These are phyloP conservation scores for Metarhizium rileyi DNA, from an alignment of 2,329 filamentous ascomycete genomes.

Conservation along the genomic window DNA sequence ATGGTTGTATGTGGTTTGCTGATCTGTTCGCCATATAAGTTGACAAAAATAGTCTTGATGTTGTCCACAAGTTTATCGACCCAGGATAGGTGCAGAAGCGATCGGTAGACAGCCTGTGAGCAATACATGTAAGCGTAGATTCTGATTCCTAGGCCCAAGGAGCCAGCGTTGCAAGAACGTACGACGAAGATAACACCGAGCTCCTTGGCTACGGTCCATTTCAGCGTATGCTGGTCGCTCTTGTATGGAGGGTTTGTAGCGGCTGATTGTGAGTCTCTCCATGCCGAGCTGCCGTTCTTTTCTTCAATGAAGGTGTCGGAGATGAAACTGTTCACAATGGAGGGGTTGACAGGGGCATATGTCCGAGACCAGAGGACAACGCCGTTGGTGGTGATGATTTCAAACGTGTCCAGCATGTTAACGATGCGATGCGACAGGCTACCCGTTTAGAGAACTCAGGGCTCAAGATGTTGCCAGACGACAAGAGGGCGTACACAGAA, in stretches of 20 bases:
- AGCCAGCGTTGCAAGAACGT: conserved; percentile 9
- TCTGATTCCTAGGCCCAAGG: not conserved
- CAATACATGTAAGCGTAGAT: not conserved
- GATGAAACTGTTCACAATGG: conserved; percentile 89
- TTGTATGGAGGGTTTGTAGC: conserved; percentile 66
- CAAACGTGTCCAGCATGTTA: conserved; percentile 88
- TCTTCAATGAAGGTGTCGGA: conserved; percentile 97
- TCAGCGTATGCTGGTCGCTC: conserved; percentile 87
- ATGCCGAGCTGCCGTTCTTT: conserved; percentile 54
- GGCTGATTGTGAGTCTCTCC: conserved; percentile 49
- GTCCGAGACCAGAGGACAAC: conserved; percentile 94
- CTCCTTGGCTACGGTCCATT: conserved; percentile 90
- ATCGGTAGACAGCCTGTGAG: conserved; percentile 84
- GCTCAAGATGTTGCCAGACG: not conserved
- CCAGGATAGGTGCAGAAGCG: conserved; percentile 89
- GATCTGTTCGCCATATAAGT: conserved; percentile 80
- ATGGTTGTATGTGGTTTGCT: conserved; percentile 70
- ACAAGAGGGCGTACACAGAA: not conserved
- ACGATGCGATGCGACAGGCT: not conserved
- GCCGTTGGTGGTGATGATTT: conserved; percentile 90
- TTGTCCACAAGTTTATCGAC: conserved; percentile 95
- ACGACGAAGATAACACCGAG: conserved; percentile 93
- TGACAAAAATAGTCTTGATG: conserved; percentile 82
- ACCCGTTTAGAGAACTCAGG: not conserved
- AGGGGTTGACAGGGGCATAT: conserved; percentile 69